Conservation (phyloP, 495 filamentous ascomycete genomes). For the Xylaria telfairii region DNA sequence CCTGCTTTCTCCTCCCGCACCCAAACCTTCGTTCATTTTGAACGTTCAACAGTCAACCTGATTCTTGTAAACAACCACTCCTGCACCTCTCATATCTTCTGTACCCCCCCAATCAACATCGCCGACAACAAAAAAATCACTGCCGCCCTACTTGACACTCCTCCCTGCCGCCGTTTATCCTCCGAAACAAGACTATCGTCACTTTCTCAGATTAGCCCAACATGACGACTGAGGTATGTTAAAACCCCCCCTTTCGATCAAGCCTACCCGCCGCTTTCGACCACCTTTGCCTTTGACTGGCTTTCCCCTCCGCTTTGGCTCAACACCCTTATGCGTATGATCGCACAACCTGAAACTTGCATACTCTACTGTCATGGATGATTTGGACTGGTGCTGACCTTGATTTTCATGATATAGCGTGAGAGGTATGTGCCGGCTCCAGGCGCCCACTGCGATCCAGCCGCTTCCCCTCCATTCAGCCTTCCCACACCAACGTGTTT, state of each 20-base stretch:
- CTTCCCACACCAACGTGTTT: conserved; percentile 7
- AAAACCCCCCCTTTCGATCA: conserved; percentile 40
- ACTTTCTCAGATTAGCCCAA: conserved; percentile 38
- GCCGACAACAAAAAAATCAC: conserved; percentile 34
- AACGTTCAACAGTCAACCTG: conserved; percentile 34
- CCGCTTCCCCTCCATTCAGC: conserved; percentile 21
- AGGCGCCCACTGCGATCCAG: conserved; percentile 29
- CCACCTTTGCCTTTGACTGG: conserved; percentile 37
- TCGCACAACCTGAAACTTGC: not conserved
- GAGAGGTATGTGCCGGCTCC: conserved; percentile 70
- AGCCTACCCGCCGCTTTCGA: conserved; percentile 34
- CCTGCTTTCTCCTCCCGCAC: conserved; percentile 45
- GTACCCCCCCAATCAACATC: conserved; percentile 31
- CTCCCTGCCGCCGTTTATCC: conserved; percentile 37
- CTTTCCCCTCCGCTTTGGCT: conserved; percentile 44
- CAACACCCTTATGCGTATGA: conserved; percentile 22
- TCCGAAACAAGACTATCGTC: conserved; percentile 28
- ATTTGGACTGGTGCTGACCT: conserved; percentile 49
- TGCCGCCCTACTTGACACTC: conserved; percentile 32
- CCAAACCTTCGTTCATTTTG: conserved; percentile 45
- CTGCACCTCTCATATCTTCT: conserved; percentile 27
- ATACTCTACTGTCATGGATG: conserved; percentile 22
- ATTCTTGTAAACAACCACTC: conserved; percentile 44
- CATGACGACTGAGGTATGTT: conserved; percentile 74
- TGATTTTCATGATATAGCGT: conserved; percentile 60